Evolutionary conservation across 1,284 basidiomycete species (phyloP).

Genomic region (Leccinum griseonigrum): DNA sequence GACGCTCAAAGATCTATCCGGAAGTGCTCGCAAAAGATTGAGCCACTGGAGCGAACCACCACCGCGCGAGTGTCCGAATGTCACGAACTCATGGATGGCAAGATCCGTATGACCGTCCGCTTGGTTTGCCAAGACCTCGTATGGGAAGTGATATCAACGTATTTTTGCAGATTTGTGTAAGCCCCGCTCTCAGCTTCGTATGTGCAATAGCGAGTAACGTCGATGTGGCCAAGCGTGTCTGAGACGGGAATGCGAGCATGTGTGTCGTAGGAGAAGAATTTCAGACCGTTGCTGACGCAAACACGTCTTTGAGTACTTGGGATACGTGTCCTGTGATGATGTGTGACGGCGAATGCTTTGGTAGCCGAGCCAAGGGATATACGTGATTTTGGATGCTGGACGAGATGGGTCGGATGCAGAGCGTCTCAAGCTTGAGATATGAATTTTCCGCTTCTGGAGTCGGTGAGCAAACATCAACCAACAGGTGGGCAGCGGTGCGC

Average conservation of each 20-base stretch:
- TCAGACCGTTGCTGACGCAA: slow-evolving; percentile 37
- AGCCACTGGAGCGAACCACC: slow-evolving; percentile 47
- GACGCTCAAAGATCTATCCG: slow-evolving; percentile 37
- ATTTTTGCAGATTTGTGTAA: slow-evolving; percentile 39
- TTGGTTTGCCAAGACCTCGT: slow-evolving; percentile 42
- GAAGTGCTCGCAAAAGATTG: slow-evolving; percentile 45
- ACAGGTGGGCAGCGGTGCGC: slow-evolving; percentile 41
- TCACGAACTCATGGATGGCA: slow-evolving; percentile 42
- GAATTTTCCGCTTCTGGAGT: not conserved
- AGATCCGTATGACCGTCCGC: slow-evolving; percentile 36
- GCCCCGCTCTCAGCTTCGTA: slow-evolving; percentile 29
- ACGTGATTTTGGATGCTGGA: slow-evolving; percentile 19
- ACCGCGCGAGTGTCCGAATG: slow-evolving; percentile 43
- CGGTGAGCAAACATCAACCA: slow-evolving; percentile 32
- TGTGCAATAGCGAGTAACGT: slow-evolving; percentile 28
- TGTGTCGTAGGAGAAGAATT: slow-evolving; percentile 23
- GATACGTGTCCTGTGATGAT: slow-evolving; percentile 34
- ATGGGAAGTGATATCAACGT: slow-evolving; percentile 37
- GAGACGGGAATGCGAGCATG: slow-evolving; percentile 14
- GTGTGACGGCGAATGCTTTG: slow-evolving; percentile 39
- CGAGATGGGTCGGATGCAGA: slow-evolving; percentile 9
- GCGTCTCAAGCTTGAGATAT: slow-evolving; percentile 13
- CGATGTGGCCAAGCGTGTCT: slow-evolving; percentile 8
- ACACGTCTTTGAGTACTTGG: slow-evolving; percentile 25
- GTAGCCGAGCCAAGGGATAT: slow-evolving; percentile 40